Evolutionary conservation across 495 filamentous ascomycete species (phyloP).

Genomic region (Aspergillus nidulans): DNA sequence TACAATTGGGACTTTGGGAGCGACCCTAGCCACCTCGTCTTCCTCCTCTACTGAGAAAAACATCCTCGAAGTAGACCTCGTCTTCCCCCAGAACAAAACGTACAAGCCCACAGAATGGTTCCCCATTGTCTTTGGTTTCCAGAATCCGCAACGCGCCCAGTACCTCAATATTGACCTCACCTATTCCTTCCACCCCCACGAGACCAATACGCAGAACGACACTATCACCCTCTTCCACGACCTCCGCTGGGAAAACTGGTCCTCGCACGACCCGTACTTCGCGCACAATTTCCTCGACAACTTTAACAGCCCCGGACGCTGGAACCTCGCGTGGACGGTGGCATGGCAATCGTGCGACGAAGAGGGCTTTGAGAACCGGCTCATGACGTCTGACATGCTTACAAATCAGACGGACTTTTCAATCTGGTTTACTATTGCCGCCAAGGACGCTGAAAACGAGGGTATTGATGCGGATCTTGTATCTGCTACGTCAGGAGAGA

Average conservation of each 20-base stretch:
- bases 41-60: not conserved
- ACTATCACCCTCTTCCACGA: not conserved
- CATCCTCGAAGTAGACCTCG: slow-evolving; percentile 30
- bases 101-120: slow-evolving; percentile 29
- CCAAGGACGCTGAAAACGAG: too few relatives aligned
- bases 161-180: slow-evolving; percentile 13
- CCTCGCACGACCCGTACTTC: not conserved
- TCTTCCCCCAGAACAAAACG: slow-evolving; percentile 40
- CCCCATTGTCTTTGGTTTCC: slow-evolving; percentile 37
- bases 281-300: not conserved
- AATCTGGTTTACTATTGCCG: too few relatives aligned
- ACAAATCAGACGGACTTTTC: too few relatives aligned
- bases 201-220: not conserved
- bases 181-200: slow-evolving; percentile 9
- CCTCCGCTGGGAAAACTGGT: not conserved
- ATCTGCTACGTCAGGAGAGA: too few relatives aligned
- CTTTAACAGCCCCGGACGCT: too few relatives aligned
- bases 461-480: too few relatives aligned
- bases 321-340: too few relatives aligned
- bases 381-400: too few relatives aligned
- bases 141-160: slow-evolving; percentile 24
- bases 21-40: not conserved
- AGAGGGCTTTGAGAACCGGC: too few relatives aligned
- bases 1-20: not conserved
- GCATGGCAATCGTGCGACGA: too few relatives aligned